Evolutionary conservation across 441 rosid species (phyloP).

Genomic region (Populus hybrid): DNA sequence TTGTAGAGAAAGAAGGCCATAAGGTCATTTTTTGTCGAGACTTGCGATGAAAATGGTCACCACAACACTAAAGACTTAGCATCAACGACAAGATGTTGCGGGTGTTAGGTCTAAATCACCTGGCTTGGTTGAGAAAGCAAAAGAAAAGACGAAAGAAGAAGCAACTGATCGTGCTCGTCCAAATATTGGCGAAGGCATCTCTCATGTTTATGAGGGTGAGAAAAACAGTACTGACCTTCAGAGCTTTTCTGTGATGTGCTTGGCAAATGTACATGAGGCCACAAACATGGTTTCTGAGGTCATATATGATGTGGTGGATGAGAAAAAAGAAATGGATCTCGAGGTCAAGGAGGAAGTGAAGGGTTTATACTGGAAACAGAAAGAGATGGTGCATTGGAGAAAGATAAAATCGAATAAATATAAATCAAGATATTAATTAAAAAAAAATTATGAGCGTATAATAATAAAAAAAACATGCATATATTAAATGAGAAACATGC

Average conservation of each 20-base stretch:
- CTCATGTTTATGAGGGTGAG: not conserved
- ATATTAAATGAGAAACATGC: too few relatives aligned
- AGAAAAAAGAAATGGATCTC: too few relatives aligned
- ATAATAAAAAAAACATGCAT: too few relatives aligned
- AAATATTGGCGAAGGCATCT: conserved; percentile 34
- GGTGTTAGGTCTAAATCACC: not conserved
- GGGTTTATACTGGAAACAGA: too few relatives aligned
- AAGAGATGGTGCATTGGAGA: too few relatives aligned
- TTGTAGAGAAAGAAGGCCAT: conserved; percentile 50
- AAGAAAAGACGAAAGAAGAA: conserved; percentile 35
- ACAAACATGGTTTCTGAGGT: conserved; percentile 30
- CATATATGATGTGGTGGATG: not conserved
- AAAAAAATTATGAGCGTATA: too few relatives aligned
- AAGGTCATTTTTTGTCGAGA: conserved; percentile 46
- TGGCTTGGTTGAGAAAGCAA: conserved; percentile 5
- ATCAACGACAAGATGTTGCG: too few relatives aligned
- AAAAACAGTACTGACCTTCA: conserved; percentile 18
- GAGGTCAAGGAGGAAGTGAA: too few relatives aligned
- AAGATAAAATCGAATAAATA: too few relatives aligned
- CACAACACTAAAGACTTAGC: conserved; percentile 24
- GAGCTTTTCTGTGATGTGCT: conserved; percentile 60
- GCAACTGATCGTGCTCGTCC: conserved; percentile 29
- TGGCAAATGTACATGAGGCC: conserved; percentile 60
- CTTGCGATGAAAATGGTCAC: conserved; percentile 44
- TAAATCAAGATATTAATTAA: too few relatives aligned